Base-by-base conservation (phyloP, 208 protist genomes). In the Trypanosoma mega region DNA sequence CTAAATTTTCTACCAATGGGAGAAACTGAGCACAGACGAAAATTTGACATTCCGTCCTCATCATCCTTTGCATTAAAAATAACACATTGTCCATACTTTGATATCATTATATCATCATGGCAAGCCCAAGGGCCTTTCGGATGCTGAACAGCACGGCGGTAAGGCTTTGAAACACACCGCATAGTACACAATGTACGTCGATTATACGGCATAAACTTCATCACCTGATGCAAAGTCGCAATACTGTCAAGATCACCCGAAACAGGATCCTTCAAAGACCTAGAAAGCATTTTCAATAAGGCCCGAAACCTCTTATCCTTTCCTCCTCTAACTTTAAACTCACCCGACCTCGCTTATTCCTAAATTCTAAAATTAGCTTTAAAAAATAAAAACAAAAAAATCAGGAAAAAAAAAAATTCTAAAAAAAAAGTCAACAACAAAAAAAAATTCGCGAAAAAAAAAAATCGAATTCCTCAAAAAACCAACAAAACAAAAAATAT, bases 201-300 rank as follows among this genome's bases (percentile, higher is more conserved):
- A 50, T 93, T 93, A 53, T 83, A 90, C n/a, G 86, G 86, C 9
- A 93, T 81, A 63, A 81, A 93, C 55, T 68, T 64, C 86, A 93
- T 86, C 14, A 90, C 65, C 36, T 90, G 74, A 53, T 87, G 80
- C 14, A 93, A 48, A 21, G 74, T 68, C 1, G 73, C 73, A 31
- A 56, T 61, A 61, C 69, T 76, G n/a, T 87, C 72, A 33, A 90
- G 68, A 18, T 82, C 72, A 4, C 86, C 82, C 39, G 76, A 80
- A 30, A 88, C 76, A 47, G 82, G 76, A 0, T 64, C 68, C 7
- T 51, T 49, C 1, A 70, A 47, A n/a, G 78, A 75, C 41, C 77
- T 59, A 1, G 80, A 87, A 11, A 88, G 50, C 82, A 88, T 86
- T 39, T 39, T 16, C 34, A 16, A 12, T 39, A 39, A 16, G 12